Base-by-base conservation (phyloP, 352 stramenopile species). In the Globisporangium heterothallicum region DNA sequence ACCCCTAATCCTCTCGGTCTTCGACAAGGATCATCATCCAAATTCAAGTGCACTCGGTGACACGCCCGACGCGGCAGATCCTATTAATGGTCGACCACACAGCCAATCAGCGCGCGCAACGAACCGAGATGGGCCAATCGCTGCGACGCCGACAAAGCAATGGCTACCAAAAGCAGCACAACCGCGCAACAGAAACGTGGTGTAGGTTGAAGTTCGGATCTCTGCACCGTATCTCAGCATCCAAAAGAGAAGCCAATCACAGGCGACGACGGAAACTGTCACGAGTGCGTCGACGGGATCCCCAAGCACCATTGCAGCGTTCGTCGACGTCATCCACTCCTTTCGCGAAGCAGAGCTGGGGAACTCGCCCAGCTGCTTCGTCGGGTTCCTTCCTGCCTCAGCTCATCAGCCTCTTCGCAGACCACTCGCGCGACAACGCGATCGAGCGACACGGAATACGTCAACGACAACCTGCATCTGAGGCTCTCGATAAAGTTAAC, bases 31-130 rank as follows among this genome's bases (percentile, higher is more conserved):
- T 10, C 10, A 34, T 34, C 29, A 7, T n/a, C 18, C 1, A 47
- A n/a, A 12, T 69, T 68, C 65, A 74, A 74, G 40, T 56, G 16
- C n/a, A 48, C 36, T 16, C 35, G 55, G 56, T 74, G 65, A 68
- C 65, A 68, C 65, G 58, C 55, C 47, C 58, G 63, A 75, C 59
- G 63, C 61, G 67, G 24, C 51, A 40, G 27, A 41, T 40, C 18
- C 32, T 36, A 46, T 22, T 58, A 29, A 24, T 49, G 45, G 21
- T 16, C 7, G 14, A 0, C 7, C 16, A 26, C 14, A 38, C 32
- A 47, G 25, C 45, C 45, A 65, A 48, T 53, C 21, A 42, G n/a
- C 7, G 4, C 1, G 2, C 10, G 19, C 4, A 52, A 16, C 2
- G 1, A n/a, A n/a, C 19, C 16, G 29, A 19, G 45, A 41, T 52